These are phyloP conservation scores for Xylaria cubensis DNA, from an alignment of 495 filamentous ascomycete genomes.

Conservation along the genomic window DNA sequence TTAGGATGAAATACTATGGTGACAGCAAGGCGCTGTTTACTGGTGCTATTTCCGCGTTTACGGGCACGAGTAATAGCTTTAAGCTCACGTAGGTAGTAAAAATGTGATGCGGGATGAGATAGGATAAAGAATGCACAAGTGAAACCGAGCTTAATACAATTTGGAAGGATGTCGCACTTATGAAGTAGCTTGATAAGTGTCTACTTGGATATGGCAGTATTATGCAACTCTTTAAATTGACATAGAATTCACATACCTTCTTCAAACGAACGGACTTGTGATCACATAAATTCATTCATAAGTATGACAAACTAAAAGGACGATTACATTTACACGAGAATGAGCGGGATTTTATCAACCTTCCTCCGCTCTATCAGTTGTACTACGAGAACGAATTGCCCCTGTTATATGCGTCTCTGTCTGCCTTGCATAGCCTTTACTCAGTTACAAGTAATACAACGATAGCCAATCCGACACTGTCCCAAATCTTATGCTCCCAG, in stretches of 20 bases:
- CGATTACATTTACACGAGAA: neutral
- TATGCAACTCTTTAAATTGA: neutral
- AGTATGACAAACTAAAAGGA: neutral
- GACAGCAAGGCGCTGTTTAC: conserved; percentile 70
- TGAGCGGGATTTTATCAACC: neutral
- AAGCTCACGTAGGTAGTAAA: conserved; percentile 43
- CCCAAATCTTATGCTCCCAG: neutral
- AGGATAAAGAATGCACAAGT: neutral
- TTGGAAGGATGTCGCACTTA: neutral
- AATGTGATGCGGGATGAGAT: neutral
- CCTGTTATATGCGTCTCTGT: neutral
- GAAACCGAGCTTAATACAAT: neutral
- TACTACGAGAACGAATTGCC: neutral
- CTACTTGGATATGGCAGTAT: neutral
- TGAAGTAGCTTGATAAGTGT: neutral
- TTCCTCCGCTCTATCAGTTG: neutral
- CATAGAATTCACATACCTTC: neutral
- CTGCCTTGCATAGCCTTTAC: neutral
- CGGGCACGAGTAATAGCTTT: conserved; percentile 73
- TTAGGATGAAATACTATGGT: conserved; percentile 85
- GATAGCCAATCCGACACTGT: neutral
- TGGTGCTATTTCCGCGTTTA: conserved; percentile 74
- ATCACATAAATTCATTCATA: neutral
- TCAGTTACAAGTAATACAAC: neutral
- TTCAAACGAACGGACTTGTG: neutral